phyloP scores from a whole-genome alignment of 2,329 filamentous ascomycete genomes.

The Pyricularia sp. region DNA sequence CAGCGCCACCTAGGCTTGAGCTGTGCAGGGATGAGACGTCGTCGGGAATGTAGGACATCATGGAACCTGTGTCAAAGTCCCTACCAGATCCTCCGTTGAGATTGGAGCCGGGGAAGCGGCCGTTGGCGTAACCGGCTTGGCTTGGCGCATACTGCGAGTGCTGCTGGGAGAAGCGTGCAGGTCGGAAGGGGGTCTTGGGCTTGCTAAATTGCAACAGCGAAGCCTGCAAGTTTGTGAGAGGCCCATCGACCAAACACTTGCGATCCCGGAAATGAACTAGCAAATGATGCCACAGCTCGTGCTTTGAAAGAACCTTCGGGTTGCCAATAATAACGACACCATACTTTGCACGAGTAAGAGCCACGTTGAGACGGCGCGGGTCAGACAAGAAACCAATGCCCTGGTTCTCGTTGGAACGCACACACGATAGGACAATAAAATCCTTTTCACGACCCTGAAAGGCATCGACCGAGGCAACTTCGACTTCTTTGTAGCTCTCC shows the following conservation, averaged over 20 bases:
- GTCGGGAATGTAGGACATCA: constrained; percentile 91
- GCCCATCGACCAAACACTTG: constrained; percentile 91
- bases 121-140: constrained; percentile 11
- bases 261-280: constrained; percentile 93
- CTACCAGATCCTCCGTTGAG: constrained; percentile 24
- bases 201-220: constrained; percentile 90
- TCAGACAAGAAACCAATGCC: constrained; percentile 98
- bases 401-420: constrained; percentile 97
- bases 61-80: constrained; percentile 67
- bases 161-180: constrained; percentile 69
- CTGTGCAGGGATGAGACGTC: constrained; percentile 95
- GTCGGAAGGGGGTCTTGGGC: constrained; percentile 85
- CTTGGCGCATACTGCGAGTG: constrained; percentile 15
- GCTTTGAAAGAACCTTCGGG: constrained; percentile 93
- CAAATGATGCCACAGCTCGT: constrained; percentile 93
- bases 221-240: constrained; percentile 87
- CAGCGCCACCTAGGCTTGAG: constrained; percentile 74
- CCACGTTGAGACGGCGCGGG: constrained; percentile 91
- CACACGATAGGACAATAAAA: constrained; percentile 94
- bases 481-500: constrained; percentile 95
- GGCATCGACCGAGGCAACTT: constrained; percentile 94
- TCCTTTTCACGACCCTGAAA: constrained; percentile 99
- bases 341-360: constrained; percentile 91
- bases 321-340: constrained; percentile 94
- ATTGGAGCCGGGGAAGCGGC: constrained; percentile 27